These are phyloP conservation scores for Podaxis sp. DNA, from an alignment of 768 basidiomycete genomes.

Conservation along the genomic window DNA sequence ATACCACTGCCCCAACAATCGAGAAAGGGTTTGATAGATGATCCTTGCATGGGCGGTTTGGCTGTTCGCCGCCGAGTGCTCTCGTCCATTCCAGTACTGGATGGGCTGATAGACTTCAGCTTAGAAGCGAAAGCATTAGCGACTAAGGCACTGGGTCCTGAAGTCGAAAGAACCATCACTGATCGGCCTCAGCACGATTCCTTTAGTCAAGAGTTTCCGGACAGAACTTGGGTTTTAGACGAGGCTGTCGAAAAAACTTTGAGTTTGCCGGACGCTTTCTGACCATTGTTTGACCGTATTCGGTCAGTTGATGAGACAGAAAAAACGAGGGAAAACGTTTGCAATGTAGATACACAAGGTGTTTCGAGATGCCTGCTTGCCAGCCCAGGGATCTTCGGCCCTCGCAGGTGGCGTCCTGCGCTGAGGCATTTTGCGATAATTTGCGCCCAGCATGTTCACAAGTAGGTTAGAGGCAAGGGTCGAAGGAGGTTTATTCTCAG, in stretches of 20 bases:
- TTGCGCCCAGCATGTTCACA: neutral
- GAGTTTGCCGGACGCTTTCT: too few relatives aligned
- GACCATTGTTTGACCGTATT: too few relatives aligned
- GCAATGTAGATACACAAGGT: neutral
- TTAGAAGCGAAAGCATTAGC: neutral
- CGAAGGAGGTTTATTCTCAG: neutral
- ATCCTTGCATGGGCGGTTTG: neutral
- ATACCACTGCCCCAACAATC: neutral
- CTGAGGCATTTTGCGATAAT: neutral
- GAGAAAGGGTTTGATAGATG: neutral
- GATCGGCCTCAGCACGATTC: neutral
- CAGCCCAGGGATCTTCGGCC: neutral
- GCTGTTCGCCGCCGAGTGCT: neutral
- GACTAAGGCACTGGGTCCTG: neutral
- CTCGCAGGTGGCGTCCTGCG: neutral
- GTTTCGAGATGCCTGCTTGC: neutral
- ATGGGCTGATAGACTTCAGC: neutral
- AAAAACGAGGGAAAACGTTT: neutral
- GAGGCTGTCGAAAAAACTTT: too few relatives aligned
- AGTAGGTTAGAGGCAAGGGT: neutral
- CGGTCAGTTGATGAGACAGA: neutral
- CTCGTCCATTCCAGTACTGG: neutral
- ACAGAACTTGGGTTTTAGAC: neutral
- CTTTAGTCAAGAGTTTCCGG: neutral
- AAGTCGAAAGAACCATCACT: neutral